These are phyloP conservation scores for Rutstroemia sydowiana DNA, from an alignment of 2,329 filamentous ascomycete species.

Conservation along the genomic window DNA sequence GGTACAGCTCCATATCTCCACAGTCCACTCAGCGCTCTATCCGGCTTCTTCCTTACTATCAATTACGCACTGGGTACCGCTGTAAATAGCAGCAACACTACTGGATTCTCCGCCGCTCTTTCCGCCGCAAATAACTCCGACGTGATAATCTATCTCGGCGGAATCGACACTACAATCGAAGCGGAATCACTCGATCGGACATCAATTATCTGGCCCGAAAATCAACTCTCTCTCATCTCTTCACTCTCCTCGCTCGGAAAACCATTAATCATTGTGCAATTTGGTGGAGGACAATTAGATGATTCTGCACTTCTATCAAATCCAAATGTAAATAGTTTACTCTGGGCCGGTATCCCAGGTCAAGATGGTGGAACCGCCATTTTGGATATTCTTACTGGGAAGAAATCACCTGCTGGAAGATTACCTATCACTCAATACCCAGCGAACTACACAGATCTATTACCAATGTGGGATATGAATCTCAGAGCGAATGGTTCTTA, in stretches of 20 bases:
- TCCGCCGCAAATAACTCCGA: constrained; percentile 31
- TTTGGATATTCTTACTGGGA: constrained; percentile 46
- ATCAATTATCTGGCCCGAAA: constrained; percentile 43
- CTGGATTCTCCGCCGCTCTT: not conserved
- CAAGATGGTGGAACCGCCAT: constrained; percentile 51
- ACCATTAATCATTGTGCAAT: constrained; percentile 44
- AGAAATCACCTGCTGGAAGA: constrained; percentile 33
- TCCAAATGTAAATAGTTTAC: constrained; percentile 40
- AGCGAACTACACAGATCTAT: constrained; percentile 40
- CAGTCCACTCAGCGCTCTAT: constrained; percentile 38
- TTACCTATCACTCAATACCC: constrained; percentile 51
- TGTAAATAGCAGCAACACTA: not conserved
- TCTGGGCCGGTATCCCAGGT: constrained; percentile 54
- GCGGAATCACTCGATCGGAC: constrained; percentile 42
- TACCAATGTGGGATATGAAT: constrained; percentile 50
- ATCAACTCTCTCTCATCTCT: constrained; percentile 44
- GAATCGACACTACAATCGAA: constrained; percentile 46
- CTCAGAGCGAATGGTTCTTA: constrained; percentile 39
- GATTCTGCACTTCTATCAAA: constrained; percentile 42
- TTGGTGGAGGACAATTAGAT: constrained; percentile 36
- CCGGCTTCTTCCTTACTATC: constrained; percentile 23
- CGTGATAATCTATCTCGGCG: constrained; percentile 46
- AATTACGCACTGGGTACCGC: constrained; percentile 34
- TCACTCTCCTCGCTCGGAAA: constrained; percentile 40
- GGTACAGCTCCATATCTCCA: constrained; percentile 19